Percentiles rank a stretch among this genome's conserved stretches.
These are phyloP conservation scores for Pyrenophora teres DNA, from an alignment of 2,329 filamentous ascomycete genomes.

Conservation along the genomic window DNA sequence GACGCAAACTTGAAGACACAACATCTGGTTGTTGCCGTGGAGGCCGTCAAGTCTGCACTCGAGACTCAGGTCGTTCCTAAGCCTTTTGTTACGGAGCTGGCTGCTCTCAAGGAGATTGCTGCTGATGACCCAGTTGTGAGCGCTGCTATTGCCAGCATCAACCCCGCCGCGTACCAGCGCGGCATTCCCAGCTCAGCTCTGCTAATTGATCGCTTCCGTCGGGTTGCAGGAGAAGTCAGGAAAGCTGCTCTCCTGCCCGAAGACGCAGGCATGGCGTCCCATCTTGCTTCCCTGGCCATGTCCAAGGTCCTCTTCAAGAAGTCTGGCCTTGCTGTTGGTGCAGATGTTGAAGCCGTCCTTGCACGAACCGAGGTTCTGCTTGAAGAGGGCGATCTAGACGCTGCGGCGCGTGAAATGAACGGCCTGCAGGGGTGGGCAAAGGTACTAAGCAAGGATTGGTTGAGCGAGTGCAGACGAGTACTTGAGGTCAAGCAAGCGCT, in stretches of 20 bases:
- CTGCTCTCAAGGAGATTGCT: slow-evolving; percentile 91
- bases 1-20: slow-evolving; percentile 91
- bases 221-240: slow-evolving; percentile 87
- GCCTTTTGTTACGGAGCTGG: slow-evolving; percentile 90
- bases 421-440: slow-evolving; percentile 91
- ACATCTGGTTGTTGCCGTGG: slow-evolving; percentile 93
- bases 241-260: slow-evolving; percentile 93
- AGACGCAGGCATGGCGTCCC: slow-evolving; percentile 90
- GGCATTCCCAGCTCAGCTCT: slow-evolving; percentile 83
- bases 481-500: slow-evolving; percentile 95
- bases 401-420: slow-evolving; percentile 94
- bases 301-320: slow-evolving; percentile 98
- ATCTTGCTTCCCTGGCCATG: slow-evolving; percentile 85
- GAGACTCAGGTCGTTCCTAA: slow-evolving; percentile 74
- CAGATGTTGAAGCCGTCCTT: slow-evolving; percentile 92
- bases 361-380: slow-evolving; percentile 86
- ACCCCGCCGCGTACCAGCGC: slow-evolving; percentile 89
- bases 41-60: slow-evolving; percentile 84
- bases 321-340: slow-evolving; percentile 71
- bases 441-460: slow-evolving; percentile 91
- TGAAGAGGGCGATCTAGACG: slow-evolving; percentile 91
- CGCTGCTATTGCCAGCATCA: slow-evolving; percentile 95
- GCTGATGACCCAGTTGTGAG: slow-evolving; percentile 83
- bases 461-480: slow-evolving; percentile 86
- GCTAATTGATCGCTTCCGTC: slow-evolving; percentile 93